Conservation (phyloP, 2,329 filamentous ascomycete species). For the Exophiala spinifera region DNA sequence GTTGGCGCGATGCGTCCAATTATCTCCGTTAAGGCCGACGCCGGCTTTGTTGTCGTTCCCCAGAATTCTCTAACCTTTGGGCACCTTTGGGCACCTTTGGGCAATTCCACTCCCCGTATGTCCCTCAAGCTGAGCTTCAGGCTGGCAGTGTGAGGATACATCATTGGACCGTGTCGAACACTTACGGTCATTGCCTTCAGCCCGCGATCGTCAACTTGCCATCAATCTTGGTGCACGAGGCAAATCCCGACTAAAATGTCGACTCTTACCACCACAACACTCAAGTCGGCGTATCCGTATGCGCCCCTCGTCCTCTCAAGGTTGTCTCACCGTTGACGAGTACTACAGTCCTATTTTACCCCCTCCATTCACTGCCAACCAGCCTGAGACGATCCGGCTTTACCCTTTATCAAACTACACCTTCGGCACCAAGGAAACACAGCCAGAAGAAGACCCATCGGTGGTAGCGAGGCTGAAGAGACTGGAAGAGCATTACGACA, state of each 20-base stretch:
- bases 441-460: slow-evolving; percentile 95
- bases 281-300: slow-evolving; percentile 60
- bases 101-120: neutral
- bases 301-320: neutral
- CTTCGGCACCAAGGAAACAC: slow-evolving; percentile 96
- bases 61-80: no score
- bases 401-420: slow-evolving; percentile 98
- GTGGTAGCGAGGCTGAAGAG: slow-evolving; percentile 89
- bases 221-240: neutral
- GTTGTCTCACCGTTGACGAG: slow-evolving; percentile 2
- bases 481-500: slow-evolving; percentile 89
- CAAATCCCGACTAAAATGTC: slow-evolving; percentile 61
- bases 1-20: neutral
- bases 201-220: no score
- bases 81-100: no score
- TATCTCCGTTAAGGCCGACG: neutral
- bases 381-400: slow-evolving; percentile 83
- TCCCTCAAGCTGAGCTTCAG: neutral
- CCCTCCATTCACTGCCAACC: slow-evolving; percentile 80
- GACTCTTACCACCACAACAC: slow-evolving; percentile 71
- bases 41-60: no score
- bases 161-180: no score
- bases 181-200: no score
- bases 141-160: no score
- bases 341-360: slow-evolving; percentile 65